These are phyloP conservation scores for Cryptococcus wingfieldii DNA, from an alignment of 1,284 basidiomycete species.

Conservation along the genomic window DNA sequence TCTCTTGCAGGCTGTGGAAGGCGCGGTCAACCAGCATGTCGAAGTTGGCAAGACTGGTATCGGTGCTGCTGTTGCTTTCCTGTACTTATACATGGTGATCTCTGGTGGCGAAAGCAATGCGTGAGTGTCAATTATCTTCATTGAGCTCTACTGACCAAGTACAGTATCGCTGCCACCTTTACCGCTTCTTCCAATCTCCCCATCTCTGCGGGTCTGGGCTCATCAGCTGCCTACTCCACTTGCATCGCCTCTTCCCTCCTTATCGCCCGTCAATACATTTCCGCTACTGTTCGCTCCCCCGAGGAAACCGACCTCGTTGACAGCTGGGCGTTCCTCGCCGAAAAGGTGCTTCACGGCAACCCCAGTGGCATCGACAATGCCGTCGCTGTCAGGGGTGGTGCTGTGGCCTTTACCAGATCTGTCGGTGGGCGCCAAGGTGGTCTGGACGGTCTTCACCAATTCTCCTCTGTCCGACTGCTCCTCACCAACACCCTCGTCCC, in stretches of 20 bases:
- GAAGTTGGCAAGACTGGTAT: conserved; percentile 44
- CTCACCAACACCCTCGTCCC: conserved; percentile 90
- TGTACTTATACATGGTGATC: conserved; percentile 90
- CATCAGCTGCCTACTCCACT: conserved; percentile 89
- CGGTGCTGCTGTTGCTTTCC: conserved; percentile 73
- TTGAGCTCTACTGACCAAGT: not conserved
- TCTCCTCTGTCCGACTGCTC: conserved; percentile 70
- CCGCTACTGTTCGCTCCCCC: conserved; percentile 52
- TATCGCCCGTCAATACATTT: conserved; percentile 40
- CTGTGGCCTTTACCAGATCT: conserved; percentile 80
- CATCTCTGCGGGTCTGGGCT: conserved; percentile 97
- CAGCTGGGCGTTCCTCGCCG: conserved; percentile 87
- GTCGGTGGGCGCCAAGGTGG: conserved; percentile 70
- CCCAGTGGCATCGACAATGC: conserved; percentile 98
- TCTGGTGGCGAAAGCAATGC: conserved; percentile 54
- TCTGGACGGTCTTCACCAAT: conserved; percentile 66
- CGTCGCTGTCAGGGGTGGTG: conserved; percentile 88
- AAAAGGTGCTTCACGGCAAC: conserved; percentile 96
- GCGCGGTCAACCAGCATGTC: conserved; percentile 26
- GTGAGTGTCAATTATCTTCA: conserved; percentile 50
- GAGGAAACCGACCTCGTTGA: conserved; percentile 76
- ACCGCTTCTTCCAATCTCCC: conserved; percentile 87
- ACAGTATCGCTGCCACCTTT: conserved; percentile 58
- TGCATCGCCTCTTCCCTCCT: conserved; percentile 80
- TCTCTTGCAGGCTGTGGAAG: conserved; percentile 64